Conservation (phyloP, 2,329 filamentous ascomycete genomes). For the Calonectria pauciramosa region DNA sequence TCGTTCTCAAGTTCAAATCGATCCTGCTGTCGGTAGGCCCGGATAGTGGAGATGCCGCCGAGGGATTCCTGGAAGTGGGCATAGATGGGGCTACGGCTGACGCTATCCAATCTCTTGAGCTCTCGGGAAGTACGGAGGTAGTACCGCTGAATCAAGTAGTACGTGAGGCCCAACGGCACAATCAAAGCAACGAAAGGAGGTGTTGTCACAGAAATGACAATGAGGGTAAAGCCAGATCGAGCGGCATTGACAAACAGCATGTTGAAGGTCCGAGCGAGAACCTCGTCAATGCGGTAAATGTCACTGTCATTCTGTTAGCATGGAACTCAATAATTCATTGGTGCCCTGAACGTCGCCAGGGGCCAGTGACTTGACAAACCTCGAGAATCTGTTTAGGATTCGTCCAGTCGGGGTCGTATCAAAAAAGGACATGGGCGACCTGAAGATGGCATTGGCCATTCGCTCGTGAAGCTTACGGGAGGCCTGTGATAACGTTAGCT, state of each 20-base stretch:
- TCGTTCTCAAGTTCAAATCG: constrained; percentile 95
- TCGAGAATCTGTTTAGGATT: constrained; percentile 96
- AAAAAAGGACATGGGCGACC: constrained; percentile 98
- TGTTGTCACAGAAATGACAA: constrained; percentile 85
- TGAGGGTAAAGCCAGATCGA: constrained; percentile 84
- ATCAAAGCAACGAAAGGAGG: constrained; percentile 87
- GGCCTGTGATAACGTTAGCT: constrained; percentile 67
- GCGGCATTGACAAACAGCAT: constrained; percentile 89
- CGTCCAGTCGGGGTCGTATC: constrained; percentile 97
- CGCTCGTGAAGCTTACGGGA: constrained; percentile 96
- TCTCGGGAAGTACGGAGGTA: constrained; percentile 97
- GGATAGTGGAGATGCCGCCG: constrained; percentile 93
- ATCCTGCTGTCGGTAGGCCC: constrained; percentile 90
- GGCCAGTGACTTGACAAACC: constrained; percentile 63
- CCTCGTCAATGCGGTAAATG: constrained; percentile 88
- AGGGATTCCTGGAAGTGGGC: constrained; percentile 99
- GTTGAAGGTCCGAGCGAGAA: constrained; percentile 96
- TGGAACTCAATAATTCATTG: not conserved
- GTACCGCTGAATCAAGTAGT: constrained; percentile 96
- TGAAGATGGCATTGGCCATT: constrained; percentile 98
- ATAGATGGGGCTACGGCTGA: constrained; percentile 95
- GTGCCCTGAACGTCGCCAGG: not conserved
- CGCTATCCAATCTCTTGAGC: constrained; percentile 94
- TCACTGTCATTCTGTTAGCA: constrained; percentile 65
- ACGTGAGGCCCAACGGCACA: constrained; percentile 83